Percentiles rank a stretch among this genome's conserved stretches.
Evolutionary conservation across 2,329 filamentous ascomycete genomes (phyloP).

Genomic region (Incumbomyces lentus): DNA sequence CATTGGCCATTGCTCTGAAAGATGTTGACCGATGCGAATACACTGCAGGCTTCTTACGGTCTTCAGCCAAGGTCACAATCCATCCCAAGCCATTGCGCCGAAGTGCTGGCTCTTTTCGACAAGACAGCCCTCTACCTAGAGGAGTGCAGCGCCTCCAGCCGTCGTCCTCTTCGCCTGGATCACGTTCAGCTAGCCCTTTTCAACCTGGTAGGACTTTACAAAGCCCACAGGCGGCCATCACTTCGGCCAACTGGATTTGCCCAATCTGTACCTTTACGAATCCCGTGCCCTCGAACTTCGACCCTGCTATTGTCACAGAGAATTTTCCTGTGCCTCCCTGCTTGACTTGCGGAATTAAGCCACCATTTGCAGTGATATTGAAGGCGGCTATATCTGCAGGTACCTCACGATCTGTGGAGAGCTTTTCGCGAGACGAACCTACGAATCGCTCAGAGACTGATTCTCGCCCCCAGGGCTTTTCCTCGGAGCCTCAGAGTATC

Average conservation of each 20-base stretch:
- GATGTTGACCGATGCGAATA: constrained; percentile 85
- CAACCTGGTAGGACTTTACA: constrained; percentile 5
- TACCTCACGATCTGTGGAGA: constrained; percentile 35
- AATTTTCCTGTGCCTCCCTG: constrained; percentile 78
- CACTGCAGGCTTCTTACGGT: constrained; percentile 91
- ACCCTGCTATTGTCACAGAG: constrained; percentile 67
- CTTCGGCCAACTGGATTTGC: constrained; percentile 78
- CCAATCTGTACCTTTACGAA: constrained; percentile 94
- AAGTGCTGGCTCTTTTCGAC: constrained; percentile 40
- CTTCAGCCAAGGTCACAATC: constrained; percentile 84
- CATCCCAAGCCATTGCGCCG: constrained; percentile 69
- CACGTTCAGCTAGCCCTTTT: constrained; percentile 24
- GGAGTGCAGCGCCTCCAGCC: constrained; percentile 11
- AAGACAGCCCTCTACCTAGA: constrained; percentile 28
- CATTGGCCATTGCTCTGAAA: constrained; percentile 75
- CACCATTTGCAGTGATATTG: constrained; percentile 66
- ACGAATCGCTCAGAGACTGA: not conserved
- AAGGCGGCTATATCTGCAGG: constrained; percentile 74
- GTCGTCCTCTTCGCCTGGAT: constrained; percentile 24
- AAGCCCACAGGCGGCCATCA: not conserved
- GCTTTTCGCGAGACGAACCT: not conserved
- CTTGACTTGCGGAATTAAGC: constrained; percentile 87
- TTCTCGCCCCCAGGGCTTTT: constrained; percentile 6
- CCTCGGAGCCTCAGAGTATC: constrained; percentile 21
- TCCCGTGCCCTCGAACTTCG: constrained; percentile 84